Base-by-base conservation (phyloP, 306 rosid genomes). In the Vigna reflexopilosa region DNA sequence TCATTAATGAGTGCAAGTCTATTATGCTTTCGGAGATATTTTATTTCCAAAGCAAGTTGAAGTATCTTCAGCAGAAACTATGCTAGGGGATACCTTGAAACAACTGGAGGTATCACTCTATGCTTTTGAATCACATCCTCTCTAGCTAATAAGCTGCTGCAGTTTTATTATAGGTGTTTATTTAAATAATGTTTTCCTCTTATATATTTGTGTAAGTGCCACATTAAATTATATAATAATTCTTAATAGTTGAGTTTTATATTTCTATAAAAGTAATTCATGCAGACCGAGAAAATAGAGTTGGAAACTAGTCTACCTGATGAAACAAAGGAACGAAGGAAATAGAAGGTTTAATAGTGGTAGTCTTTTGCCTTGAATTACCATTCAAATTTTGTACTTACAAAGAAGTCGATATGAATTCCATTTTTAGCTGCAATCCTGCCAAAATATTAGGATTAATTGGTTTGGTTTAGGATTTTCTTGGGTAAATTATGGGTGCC, bases 271-370 rank as follows among this genome's bases (percentile, higher is more conserved):
- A 67, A 73, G 65, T 38, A 72, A 57, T 42, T 67, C 78, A 59
- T 75, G 86, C 88, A 95, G 98, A 85, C 97, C 0, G 98, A 95
- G 88, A 95, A 95, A 87, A 93, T 95, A 82, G 98, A 93, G 91
- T 80, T 95, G 88, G 99, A 93, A 93, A 78, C 99, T 76, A 93
- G 96, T 73, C 98, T 95, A 32, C 94, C 93, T 67, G 99, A 93
- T 80, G 99, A 95, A 91, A 95, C 98, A 62, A 95, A 95, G 90
- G 99, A 93, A 75, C 98, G 98, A 92, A 86, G 98, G 92, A 73
- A 87, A 92, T 84, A 76, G 99, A 85, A 87, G 99, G 80, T 90
- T 89, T 79, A 95, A 97, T 64, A 98, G 99, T 95, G 77, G 97
- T 87, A 22, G 15, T 58, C 7, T 49, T 63, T 75, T 54, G 36